phyloP scores from a whole-genome alignment of 192 early-diverging fungal species.

The Backusella sp. region DNA sequence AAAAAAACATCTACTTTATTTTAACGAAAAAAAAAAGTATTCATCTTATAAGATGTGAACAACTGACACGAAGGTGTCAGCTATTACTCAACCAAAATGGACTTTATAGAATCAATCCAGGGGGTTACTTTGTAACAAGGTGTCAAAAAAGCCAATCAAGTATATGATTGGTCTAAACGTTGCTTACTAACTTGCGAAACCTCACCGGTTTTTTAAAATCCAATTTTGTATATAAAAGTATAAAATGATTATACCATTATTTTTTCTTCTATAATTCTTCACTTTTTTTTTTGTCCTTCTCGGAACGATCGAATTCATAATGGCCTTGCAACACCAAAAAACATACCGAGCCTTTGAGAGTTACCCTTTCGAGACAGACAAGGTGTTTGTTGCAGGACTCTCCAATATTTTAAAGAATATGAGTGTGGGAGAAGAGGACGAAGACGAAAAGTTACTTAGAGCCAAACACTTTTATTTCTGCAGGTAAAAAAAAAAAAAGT shows the following conservation, averaged over 20 bases:
- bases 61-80: neutral
- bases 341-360: conserved; percentile 15
- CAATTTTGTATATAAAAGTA: neutral
- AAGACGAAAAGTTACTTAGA: conserved; percentile 15
- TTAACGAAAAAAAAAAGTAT: neutral
- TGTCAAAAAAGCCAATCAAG: neutral
- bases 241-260: neutral
- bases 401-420: neutral
- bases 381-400: conserved; percentile 19
- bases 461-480: conserved; percentile 37
- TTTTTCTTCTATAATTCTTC: neutral
- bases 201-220: neutral
- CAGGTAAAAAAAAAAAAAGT: conserved; percentile 13
- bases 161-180: neutral
- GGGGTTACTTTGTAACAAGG: neutral
- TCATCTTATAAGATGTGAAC: neutral
- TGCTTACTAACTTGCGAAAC: neutral
- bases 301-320: neutral
- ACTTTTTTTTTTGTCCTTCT: neutral
- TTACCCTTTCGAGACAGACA: conserved; percentile 17
- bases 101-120: neutral
- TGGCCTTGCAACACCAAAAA: neutral
- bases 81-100: neutral
- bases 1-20: no score
- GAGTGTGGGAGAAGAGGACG: neutral